A percentile compares a stretch with the other conserved stretches of the same genome.
These are phyloP conservation scores for Mycena olivaceomarginata DNA, from an alignment of 768 basidiomycete species.

Conservation along the genomic window DNA sequence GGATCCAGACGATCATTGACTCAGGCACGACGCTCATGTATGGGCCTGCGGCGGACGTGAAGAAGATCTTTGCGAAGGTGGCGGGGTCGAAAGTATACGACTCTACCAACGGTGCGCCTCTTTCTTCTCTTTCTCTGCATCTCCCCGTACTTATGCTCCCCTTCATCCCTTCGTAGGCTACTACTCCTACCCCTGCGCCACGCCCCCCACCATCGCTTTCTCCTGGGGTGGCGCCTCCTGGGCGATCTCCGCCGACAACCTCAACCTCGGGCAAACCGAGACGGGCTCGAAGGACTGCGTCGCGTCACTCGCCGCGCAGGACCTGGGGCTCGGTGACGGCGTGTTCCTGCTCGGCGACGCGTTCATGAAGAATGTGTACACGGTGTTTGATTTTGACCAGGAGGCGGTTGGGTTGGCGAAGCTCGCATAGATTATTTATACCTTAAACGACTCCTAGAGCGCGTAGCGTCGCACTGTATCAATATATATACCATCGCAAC, in stretches of 20 bases:
- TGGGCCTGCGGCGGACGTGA: conserved; percentile 45
- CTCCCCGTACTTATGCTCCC: background rate
- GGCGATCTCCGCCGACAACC: conserved; percentile 63
- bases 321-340: background rate
- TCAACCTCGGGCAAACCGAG: conserved; percentile 60
- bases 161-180: background rate
- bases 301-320: conserved; percentile 65
- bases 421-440: background rate
- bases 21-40: conserved; percentile 60
- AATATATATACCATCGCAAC: no score
- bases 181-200: conserved; percentile 44
- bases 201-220: conserved; percentile 53
- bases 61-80: conserved; percentile 44
- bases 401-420: conserved; percentile 58
- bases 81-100: conserved; percentile 29
- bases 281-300: conserved; percentile 67
- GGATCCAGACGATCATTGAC: conserved; percentile 54
- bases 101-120: background rate
- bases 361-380: conserved; percentile 64
- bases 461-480: no score
- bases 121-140: no score
- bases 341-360: background rate
- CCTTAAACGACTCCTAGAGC: no score
- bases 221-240: conserved; percentile 58
- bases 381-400: conserved; percentile 58